A percentile compares a stretch with the other conserved stretches of the same genome.
phyloP scores from a whole-genome alignment of 2,329 filamentous ascomycete species.

The Cladorrhinum sp. region DNA sequence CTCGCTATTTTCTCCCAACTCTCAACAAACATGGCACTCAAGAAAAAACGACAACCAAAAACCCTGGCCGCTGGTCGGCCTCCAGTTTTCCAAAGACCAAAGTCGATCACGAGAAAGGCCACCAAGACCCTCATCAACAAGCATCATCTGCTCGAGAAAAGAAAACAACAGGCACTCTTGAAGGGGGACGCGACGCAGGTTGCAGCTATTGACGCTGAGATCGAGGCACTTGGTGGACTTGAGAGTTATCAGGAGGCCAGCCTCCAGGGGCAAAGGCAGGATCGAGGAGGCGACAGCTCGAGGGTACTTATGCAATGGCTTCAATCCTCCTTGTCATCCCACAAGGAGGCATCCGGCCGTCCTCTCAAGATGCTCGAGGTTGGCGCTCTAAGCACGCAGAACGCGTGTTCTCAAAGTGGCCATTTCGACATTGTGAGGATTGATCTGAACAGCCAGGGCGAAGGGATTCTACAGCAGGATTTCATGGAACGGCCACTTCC shows the following conservation, averaged over 20 bases:
- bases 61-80: slow-evolving; percentile 54
- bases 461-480: slow-evolving; percentile 81
- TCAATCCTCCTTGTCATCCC: slow-evolving; percentile 33
- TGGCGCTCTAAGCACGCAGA: slow-evolving; percentile 78
- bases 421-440: slow-evolving; percentile 76
- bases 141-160: slow-evolving; percentile 64
- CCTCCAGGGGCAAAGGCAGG: slow-evolving; percentile 63
- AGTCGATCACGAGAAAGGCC: slow-evolving; percentile 62
- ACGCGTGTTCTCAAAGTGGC: slow-evolving; percentile 74
- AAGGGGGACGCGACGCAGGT: slow-evolving; percentile 51
- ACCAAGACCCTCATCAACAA: slow-evolving; percentile 63
- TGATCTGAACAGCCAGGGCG: slow-evolving; percentile 82
- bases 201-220: slow-evolving; percentile 47
- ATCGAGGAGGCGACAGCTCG: slow-evolving; percentile 66
- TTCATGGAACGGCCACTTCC: slow-evolving; percentile 89
- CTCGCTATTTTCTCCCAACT: slow-evolving; percentile 1
- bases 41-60: slow-evolving; percentile 39
- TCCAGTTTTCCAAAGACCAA: slow-evolving; percentile 49
- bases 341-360: slow-evolving; percentile 15
- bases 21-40: slow-evolving; percentile 43
- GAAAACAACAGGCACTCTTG: slow-evolving; percentile 52
- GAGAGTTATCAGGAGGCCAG: slow-evolving; percentile 65
- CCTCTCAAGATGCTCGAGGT: slow-evolving; percentile 75
- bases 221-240: slow-evolving; percentile 58
- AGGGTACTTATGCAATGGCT: slow-evolving; percentile 64